Evolutionary conservation across 345 rosid species (phyloP).

Genomic region (Triadica sebifera): DNA sequence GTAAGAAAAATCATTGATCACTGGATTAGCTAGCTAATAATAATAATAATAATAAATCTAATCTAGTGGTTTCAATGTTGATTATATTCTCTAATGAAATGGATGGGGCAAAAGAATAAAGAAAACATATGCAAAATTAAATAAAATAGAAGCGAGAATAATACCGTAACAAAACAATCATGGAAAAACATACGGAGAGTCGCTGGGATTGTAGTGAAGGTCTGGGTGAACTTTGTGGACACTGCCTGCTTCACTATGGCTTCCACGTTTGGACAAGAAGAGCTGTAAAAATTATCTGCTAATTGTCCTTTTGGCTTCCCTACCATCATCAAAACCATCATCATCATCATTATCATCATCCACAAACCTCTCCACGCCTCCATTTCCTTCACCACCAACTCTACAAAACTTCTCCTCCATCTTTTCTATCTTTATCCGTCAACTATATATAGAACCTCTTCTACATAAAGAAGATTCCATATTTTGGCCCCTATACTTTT

Average conservation of each 20-base stretch:
- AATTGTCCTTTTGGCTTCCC: constrained; percentile 47
- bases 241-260: constrained; percentile 56
- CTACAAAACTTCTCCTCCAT: neutral
- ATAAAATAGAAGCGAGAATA: neutral
- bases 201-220: constrained; percentile 64
- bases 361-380: constrained; percentile 13
- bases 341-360: constrained; percentile 1
- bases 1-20: too few relatives aligned
- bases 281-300: constrained; percentile 50
- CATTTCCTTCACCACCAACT: constrained; percentile 16
- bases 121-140: too few relatives aligned
- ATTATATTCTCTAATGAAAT: too few relatives aligned
- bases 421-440: neutral
- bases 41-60: too few relatives aligned
- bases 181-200: constrained; percentile 91
- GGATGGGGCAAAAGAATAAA: too few relatives aligned
- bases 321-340: constrained; percentile 22
- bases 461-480: too few relatives aligned
- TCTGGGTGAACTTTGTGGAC: constrained; percentile 48
- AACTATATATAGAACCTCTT: neutral
- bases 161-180: constrained; percentile 80
- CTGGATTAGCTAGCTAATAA: too few relatives aligned
- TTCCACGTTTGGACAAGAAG: constrained; percentile 64
- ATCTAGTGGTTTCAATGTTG: too few relatives aligned
- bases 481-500: too few relatives aligned